Evolutionary conservation across 257 asterid genomes (phyloP), one percentile per base, ranked within the genome.

Genomic region (Dorcoceras hygrometricum): DNA sequence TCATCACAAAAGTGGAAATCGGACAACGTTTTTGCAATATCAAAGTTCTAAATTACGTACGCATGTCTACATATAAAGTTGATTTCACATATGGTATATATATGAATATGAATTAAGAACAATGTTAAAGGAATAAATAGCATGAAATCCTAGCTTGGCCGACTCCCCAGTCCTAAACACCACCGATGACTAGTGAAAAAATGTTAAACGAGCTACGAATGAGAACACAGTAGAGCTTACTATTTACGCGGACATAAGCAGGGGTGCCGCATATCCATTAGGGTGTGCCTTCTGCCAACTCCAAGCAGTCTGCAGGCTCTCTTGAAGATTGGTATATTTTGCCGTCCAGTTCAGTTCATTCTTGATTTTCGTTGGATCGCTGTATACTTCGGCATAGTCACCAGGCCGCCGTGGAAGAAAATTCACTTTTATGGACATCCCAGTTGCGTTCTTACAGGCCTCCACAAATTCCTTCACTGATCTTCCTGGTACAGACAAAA

Each of bases 381-480:
- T 91, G 75, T 60, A 91, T 28, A 91, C 98, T 81, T 91, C 96
- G 8, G 98, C 98, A 60, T 92, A 92, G 58, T 92, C 98, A 20
- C 98, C 98, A 0, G 98, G 91, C 16, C 98, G 73, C 1, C 97
- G 89, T 22, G 96, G 94, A 75, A 92, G 95, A 71, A 77, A 84
- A 7, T 89, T 95, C 0, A 92, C 96, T 75, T 89, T 87, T 51
- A 92, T 84, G 36, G 90, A 53, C 68, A 81, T 83, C 39, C 97
- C 98, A 0, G 98, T 92, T 9, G 96, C 97, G 69, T 84, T 83
- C 85, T 90, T 92, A 66, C 98, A 92, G 5, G 97, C 98, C 75
- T 78, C 95, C 77, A 92, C 98, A 66, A 92, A 92, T 81, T 89
- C 98, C 72, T 86, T 92, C 62, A 92, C 98, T 36, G 98, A 92